Evolutionary conservation across 2,329 filamentous ascomycete species (phyloP), one percentile per base, ranked within the genome.

Genomic region (Cladosporium sp.): DNA sequence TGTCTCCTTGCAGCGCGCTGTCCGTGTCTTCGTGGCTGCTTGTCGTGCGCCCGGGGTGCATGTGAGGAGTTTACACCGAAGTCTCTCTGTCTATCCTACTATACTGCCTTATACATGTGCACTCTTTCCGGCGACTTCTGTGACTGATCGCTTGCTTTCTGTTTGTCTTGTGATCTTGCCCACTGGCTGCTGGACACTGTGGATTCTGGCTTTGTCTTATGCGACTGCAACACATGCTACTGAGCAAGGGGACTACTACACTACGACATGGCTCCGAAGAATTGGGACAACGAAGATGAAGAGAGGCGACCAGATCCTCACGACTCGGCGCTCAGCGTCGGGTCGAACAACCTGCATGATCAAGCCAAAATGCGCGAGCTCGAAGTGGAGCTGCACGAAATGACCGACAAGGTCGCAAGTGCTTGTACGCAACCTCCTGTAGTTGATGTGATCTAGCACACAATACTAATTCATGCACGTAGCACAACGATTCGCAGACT

Each of bases 371-470:
- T 90, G 66, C 75, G 80, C 61, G 86, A 91, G 66, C 79, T 93
- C 44, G 84, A 91, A 72, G 79, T 82, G 35, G 88, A 91, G 68
- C 84, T 92, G 55, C 80, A 82, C 57, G 73, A 85, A 55, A 80
- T 92, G 58, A 90, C 85, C 71, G 79, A 88, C 64, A 90, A 89
- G 73, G 86, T 87, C 57, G 81, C 85, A 3, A 83, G 84, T 57
- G 78, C 80, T 63, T 79, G 81, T 83, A 73, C 55, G 78, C 71
- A 42, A 24, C 39, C 5, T 24, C 28, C 28, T 10, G 25, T 28
- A 4, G 4, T 9, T 4, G 25, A 4, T 28, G 15, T 24, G 22
- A 25, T 15, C 4, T 25, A 28, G 15, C 24, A 17, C 22, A 15
- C 4, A 1, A 36, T 19, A 28, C 40, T 49, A 13, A 49, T 24